phyloP scores from a whole-genome alignment of 192 early-diverging fungal genomes.

The Coemansia sp. region DNA sequence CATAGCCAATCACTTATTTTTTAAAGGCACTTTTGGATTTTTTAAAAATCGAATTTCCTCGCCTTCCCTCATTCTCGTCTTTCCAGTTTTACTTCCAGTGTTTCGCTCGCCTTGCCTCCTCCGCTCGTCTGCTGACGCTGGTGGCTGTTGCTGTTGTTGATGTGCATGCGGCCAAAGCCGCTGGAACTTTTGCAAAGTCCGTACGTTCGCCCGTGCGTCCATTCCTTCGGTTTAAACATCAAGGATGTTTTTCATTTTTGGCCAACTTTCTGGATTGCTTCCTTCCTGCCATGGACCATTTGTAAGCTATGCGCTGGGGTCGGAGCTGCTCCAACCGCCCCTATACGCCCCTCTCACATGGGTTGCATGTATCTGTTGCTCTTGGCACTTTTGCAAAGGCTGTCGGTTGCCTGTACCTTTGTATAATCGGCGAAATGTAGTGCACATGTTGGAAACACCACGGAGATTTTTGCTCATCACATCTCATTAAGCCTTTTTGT shows the following conservation, averaged over 20 bases:
- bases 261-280: not conserved
- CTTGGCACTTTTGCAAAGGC: not conserved
- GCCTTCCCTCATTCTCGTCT: slow-evolving; percentile 4
- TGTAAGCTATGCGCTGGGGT: not conserved
- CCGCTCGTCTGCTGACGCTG: not conserved
- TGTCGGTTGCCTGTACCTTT: not conserved
- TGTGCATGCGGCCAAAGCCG: not conserved
- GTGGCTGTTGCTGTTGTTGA: not conserved
- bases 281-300: not conserved
- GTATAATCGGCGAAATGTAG: not conserved
- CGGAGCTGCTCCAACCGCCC: not conserved
- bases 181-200: not conserved
- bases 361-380: not conserved
- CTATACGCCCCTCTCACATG: not conserved
- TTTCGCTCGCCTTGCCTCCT: slow-evolving; percentile 6
- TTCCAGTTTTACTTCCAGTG: not conserved
- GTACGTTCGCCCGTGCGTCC: not conserved
- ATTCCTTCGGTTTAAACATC: not conserved
- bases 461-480: not conserved
- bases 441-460: not conserved
- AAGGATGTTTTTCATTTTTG: not conserved
- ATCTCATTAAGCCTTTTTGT: not conserved
- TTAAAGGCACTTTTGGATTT: slow-evolving; percentile 15
- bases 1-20: slow-evolving; percentile 20
- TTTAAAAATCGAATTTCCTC: slow-evolving; percentile 13